Evolutionary conservation across 2,329 filamentous ascomycete species (phyloP), one percentile per base, ranked within the genome.

Genomic region (Escovopsis sp.): DNA sequence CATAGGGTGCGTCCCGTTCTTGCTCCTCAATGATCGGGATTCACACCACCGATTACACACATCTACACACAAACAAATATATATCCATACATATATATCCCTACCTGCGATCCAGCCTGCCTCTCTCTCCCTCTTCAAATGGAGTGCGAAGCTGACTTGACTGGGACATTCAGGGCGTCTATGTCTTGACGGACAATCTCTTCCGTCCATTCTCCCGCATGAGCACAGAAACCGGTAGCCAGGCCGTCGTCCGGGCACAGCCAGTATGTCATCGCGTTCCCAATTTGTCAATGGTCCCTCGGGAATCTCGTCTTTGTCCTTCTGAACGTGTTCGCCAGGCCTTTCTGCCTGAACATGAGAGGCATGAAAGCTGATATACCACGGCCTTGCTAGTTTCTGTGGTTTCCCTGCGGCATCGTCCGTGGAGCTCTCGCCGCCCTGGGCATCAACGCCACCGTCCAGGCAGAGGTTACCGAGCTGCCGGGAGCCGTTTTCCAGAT

Each of bases 401-500:
- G 85, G 72, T 94, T 96, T 51, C 90, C 90, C 7, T 93, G 87
- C 48, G 90, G 90, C 32, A 70, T 98, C 33, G 83, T 98, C 41
- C 72, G 88, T 39, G 90, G 90, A 21, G 86, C 85, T n/a, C 62
- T 98, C 34, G 79, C 86, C n/a, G 86, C 80, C 34, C 66, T 98
- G 63, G 90, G 88, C 5, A 86, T 96, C 47, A 79, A 78, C 48
- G 87, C 87, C 9, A 92, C 79, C 2, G 88, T 98, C 2, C 83
- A 93, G 47, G 90, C 86, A 4, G 90, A 94, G 60, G 82, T 81
- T 36, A 79, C 68, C 37, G 88, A 93, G 54, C 65, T 98, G 36
- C 90, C 90, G 0, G 72, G 72, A 5, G 90, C 88, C 26, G 84
- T 87, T 1, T 98, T 98, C 56, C 90, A 98, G 61, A 94, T 98